phyloP scores from a whole-genome alignment of 495 filamentous ascomycete species.

The Penicillium paxilli region DNA sequence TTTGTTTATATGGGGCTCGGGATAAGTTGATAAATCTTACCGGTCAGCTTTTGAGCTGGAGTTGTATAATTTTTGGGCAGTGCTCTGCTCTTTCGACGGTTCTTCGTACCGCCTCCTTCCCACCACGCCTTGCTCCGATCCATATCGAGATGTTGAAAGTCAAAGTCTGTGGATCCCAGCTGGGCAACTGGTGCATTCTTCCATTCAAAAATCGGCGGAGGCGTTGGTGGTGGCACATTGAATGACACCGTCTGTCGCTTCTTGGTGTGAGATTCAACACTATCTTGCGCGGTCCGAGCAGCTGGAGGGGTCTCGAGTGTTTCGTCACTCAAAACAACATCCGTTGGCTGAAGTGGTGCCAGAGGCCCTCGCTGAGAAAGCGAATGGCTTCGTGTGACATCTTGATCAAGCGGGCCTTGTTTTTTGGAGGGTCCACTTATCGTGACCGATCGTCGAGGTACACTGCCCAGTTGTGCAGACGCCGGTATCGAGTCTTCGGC shows the following conservation, averaged over 20 bases:
- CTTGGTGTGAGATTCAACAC: constrained; percentile 29
- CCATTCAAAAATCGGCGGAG: constrained; percentile 48
- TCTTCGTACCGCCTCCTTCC: constrained; percentile 34
- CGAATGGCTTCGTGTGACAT: constrained; percentile 9
- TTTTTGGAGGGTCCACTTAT: constrained; percentile 27
- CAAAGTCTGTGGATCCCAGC: constrained; percentile 38
- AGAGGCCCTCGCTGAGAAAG: constrained; percentile 14
- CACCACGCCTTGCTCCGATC: constrained; percentile 49
- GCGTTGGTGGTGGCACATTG: constrained; percentile 48
- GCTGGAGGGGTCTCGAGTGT: constrained; percentile 16
- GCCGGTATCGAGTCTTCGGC: constrained; percentile 12
- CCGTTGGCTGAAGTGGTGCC: constrained; percentile 2
- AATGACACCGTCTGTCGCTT: constrained; percentile 47
- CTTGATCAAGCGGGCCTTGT: constrained; percentile 7
- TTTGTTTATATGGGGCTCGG: background rate
- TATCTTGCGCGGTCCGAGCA: constrained; percentile 18
- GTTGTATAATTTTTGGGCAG: constrained; percentile 42
- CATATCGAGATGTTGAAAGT: constrained; percentile 42
- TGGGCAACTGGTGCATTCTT: constrained; percentile 37
- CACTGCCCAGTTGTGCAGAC: constrained; percentile 23
- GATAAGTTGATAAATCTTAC: constrained; percentile 18
- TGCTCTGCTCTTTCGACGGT: constrained; percentile 44
- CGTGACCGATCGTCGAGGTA: constrained; percentile 31
- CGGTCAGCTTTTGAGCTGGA: constrained; percentile 35
- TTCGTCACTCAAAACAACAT: constrained; percentile 11